Evolutionary conservation across 148 eudicot genomes (phyloP).

Genomic region (Vaccinium macrocarpon): DNA sequence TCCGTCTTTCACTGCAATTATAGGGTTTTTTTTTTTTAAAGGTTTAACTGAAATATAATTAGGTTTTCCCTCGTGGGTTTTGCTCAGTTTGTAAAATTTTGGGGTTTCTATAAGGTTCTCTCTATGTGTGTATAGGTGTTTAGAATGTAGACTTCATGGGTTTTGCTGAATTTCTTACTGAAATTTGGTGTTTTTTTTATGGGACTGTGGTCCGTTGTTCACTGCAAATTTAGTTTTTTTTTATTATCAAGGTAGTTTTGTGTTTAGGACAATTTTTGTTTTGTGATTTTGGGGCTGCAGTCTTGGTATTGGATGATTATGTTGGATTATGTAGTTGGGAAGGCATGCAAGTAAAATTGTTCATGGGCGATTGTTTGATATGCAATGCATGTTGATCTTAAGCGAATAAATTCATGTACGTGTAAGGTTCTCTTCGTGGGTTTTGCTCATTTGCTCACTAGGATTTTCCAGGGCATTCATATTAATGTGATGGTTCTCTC

Average conservation of each 20-base stretch:
- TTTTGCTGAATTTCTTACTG: neutral
- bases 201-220: neutral
- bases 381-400: neutral
- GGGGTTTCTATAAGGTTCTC: too few species aligned
- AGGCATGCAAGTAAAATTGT: neutral
- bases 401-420: neutral
- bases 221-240: neutral
- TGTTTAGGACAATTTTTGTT: neutral
- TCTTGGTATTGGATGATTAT: too few species aligned
- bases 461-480: neutral
- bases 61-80: too few species aligned
- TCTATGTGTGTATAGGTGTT: too few species aligned
- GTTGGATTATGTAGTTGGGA: neutral
- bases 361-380: neutral
- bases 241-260: neutral
- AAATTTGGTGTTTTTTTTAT: neutral
- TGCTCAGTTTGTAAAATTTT: too few species aligned
- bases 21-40: neutral
- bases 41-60: too few species aligned
- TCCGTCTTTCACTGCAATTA: neutral
- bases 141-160: neutral
- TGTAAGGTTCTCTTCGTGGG: neutral
- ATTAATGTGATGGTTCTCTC: too few species aligned
- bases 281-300: too few species aligned
- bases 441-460: neutral